A percentile compares a stretch with the other conserved stretches of the same genome.
These are phyloP conservation scores for Penicillium paneum DNA, from an alignment of 2,329 filamentous ascomycete genomes.

Conservation along the genomic window DNA sequence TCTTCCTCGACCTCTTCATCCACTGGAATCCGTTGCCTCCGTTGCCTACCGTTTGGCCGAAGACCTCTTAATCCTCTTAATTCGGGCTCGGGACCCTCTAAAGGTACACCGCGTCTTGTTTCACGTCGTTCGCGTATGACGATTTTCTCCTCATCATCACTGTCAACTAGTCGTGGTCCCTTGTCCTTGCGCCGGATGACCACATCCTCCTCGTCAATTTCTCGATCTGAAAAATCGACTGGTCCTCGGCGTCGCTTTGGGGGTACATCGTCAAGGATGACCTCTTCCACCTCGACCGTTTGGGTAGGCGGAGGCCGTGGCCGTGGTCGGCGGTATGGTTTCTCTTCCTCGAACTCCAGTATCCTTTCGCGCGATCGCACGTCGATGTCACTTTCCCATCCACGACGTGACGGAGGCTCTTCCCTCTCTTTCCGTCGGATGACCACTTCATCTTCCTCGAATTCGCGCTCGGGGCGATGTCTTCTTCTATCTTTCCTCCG, in stretches of 20 bases:
- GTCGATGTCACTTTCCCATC: constrained; percentile 7
- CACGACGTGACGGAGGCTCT: not conserved
- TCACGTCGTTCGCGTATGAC: constrained; percentile 1
- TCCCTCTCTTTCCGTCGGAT: constrained; percentile 18
- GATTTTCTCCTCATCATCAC: not conserved
- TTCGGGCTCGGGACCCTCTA: not conserved
- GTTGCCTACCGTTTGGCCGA: not conserved
- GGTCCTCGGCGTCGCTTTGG: not conserved
- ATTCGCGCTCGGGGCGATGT: constrained; percentile 8
- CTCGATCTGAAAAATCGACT: not conserved
- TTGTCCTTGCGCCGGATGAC: not conserved
- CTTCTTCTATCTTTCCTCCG: constrained; percentile 9
- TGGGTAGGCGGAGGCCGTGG: not conserved
- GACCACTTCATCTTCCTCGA: constrained; percentile 26
- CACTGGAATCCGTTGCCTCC: not conserved
- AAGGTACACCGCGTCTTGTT: not conserved
- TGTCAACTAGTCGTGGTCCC: not conserved
- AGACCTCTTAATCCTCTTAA: constrained; percentile 5
- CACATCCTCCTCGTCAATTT: constrained; percentile 3
- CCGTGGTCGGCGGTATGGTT: not conserved
- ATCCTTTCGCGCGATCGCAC: constrained; percentile 1
- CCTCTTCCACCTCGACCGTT: constrained; percentile 4
- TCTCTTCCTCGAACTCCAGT: not conserved
- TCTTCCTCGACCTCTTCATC: constrained; percentile 10
- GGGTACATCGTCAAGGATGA: not conserved